A percentile compares a stretch with the other conserved stretches of the same genome.
phyloP scores from a whole-genome alignment of 1,139 yeast genomes.

The Hyphopichia wangnamkhiaoensis region DNA sequence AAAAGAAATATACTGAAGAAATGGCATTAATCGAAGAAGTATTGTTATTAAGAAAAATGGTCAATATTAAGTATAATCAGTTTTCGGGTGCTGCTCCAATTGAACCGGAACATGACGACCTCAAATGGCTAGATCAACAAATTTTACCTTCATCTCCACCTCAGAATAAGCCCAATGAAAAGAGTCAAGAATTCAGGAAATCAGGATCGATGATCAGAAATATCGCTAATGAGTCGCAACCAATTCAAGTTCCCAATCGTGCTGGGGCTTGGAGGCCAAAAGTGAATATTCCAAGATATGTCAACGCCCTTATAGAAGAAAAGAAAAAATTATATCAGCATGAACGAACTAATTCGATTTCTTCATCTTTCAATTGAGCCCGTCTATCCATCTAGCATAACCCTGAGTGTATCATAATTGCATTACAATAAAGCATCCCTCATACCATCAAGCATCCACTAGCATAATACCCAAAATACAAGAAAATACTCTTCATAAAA shows the following conservation, averaged over 20 bases:
- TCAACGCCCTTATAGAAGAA: slow-evolving; percentile 15
- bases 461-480: too few relatives aligned
- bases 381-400: too few relatives aligned
- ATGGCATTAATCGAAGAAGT: slow-evolving; percentile 40
- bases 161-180: not conserved
- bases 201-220: slow-evolving; percentile 15
- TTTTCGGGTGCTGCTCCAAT: slow-evolving; percentile 6
- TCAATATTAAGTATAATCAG: slow-evolving; percentile 9
- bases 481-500: too few relatives aligned
- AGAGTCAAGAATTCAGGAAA: slow-evolving; percentile 9
- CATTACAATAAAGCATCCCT: too few relatives aligned
- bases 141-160: slow-evolving; percentile 5
- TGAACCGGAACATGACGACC: slow-evolving; percentile 9
- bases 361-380: slow-evolving; percentile 3
- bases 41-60: slow-evolving; percentile 29
- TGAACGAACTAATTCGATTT: slow-evolving; percentile 2
- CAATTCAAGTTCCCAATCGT: slow-evolving; percentile 5
- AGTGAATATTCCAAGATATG: slow-evolving; percentile 19
- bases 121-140: slow-evolving; percentile 21
- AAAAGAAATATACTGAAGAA: slow-evolving; percentile 32
- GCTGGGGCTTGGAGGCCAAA: slow-evolving; percentile 21
- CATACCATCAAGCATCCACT: not conserved
- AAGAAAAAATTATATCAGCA: slow-evolving; percentile 7
- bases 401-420: too few relatives aligned
- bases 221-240: slow-evolving; percentile 14